Evolutionary conservation across 352 stramenopile genomes (phyloP).

Genomic region (Thalassiosira ordinaria): DNA sequence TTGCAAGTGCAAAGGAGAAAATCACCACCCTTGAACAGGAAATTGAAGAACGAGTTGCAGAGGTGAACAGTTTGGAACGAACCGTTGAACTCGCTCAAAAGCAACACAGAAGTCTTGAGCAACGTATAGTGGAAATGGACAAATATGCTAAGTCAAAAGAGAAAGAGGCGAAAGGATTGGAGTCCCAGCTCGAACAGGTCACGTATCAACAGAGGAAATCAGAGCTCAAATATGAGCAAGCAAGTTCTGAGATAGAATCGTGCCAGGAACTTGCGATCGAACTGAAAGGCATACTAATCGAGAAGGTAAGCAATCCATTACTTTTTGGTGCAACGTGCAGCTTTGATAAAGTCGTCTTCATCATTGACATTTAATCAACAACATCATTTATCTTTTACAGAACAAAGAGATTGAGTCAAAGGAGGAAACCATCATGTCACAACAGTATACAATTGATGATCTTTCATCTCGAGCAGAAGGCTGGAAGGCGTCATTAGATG

Average conservation of each 20-base stretch:
- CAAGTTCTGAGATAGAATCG: conserved; percentile 35
- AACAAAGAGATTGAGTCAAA: conserved; percentile 59
- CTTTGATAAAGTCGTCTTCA: too few relatives aligned
- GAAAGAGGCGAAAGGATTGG: conserved; percentile 19
- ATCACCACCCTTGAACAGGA: conserved; percentile 21
- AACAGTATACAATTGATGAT: conserved; percentile 59
- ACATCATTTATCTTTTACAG: conserved; percentile 13
- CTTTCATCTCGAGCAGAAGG: conserved; percentile 41
- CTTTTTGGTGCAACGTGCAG: too few relatives aligned
- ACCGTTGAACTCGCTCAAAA: not conserved
- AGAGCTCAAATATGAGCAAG: conserved; percentile 44
- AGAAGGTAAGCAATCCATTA: conserved; percentile 57
- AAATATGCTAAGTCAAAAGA: conserved; percentile 1
- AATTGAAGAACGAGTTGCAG: conserved; percentile 19
- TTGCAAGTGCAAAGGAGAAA: conserved; percentile 25
- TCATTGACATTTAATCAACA: too few relatives aligned
- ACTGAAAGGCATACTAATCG: conserved; percentile 51
- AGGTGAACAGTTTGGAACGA: conserved; percentile 18
- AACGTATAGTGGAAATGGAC: conserved; percentile 24
- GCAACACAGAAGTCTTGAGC: not conserved
- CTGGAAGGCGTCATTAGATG: conserved; percentile 28
- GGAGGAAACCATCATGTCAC: conserved; percentile 34
- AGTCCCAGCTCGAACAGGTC: conserved; percentile 24
- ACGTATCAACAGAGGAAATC: conserved; percentile 36
- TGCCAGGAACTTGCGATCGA: conserved; percentile 44